Base-by-base conservation (phyloP, 2,329 filamentous ascomycete species). In the Penicillium rolfsii region DNA sequence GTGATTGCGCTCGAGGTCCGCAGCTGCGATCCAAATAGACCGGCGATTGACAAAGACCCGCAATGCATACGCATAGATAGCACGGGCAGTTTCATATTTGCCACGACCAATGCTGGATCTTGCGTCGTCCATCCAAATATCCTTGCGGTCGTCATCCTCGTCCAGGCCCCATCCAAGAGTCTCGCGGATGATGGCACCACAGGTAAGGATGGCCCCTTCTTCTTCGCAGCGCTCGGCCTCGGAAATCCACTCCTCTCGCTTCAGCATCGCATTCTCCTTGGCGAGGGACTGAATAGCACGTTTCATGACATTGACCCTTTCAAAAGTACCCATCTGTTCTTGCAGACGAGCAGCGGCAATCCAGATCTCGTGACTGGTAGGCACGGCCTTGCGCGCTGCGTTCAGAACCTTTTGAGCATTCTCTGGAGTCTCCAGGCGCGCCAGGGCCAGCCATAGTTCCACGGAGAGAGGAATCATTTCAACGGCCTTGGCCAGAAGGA, bases 401-500 rank as follows among this genome's bases (percentile, higher is more conserved):
- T 99, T 99, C 65, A 99, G 85, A 43, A 99, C 93, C 72, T 94
- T 91, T 73, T 97, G 94, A 1, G 96, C 95, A 70, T 97, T 94
- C 68, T 96, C 91, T 0, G 93, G 91, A 0, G 87, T 90, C 76
- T 97, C 94, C 0, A 99, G 83, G 38, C 93, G 90, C 30, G 95
- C 95, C 60, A 98, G 84, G 1, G 94, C 95, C 49, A 99, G 85
- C 95, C 95, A 99, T 1, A 99, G 81, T 73, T 99, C 96, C 40
- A 97, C 89, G 0, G 94, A 97, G 6, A 96, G 83, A 0, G 94
- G 94, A 58, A 99, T 96, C 60, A 97, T 90, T 70, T 99, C 93
- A 0, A 93, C 96, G 0, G 96, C 96, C 78, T 97, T 97, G 52
- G 93, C 93, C 50, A 99, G 85, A 57, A 99, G 83, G 58, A 99